A percentile compares a stretch with the other conserved stretches of the same genome.
phyloP scores from a whole-genome alignment of 371 early-diverging fungal genomes.

The Neoconidiobolus thromboides region DNA sequence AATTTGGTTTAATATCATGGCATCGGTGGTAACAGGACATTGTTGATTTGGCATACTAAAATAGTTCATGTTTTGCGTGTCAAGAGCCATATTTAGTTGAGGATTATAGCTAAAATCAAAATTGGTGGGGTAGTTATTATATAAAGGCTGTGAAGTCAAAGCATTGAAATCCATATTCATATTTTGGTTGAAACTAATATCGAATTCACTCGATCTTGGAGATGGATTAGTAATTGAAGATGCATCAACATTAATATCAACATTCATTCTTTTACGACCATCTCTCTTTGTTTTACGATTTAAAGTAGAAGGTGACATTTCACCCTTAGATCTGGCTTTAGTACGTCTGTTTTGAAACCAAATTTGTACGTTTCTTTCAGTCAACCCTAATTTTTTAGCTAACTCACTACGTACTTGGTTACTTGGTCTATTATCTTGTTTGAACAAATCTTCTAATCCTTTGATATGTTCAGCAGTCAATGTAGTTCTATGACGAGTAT shows the following conservation, averaged over 20 bases:
- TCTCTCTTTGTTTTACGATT: background rate
- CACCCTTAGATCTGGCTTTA: conserved; percentile 9
- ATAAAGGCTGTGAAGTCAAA: too few relatives aligned
- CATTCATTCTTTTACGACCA: background rate
- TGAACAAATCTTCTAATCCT: conserved; percentile 43
- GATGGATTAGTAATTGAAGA: background rate
- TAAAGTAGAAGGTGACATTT: background rate
- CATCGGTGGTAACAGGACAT: too few relatives aligned
- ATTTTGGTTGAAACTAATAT: too few relatives aligned
- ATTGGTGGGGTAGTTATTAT: too few relatives aligned
- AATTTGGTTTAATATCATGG: too few relatives aligned
- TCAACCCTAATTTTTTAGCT: conserved; percentile 11
- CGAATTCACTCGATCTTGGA: background rate
- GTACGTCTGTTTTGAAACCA: conserved; percentile 16
- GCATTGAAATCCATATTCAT: too few relatives aligned
- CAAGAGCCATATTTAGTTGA: too few relatives aligned
- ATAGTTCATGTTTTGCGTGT: too few relatives aligned
- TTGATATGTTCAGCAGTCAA: background rate
- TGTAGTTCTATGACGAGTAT: background rate
- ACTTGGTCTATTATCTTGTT: conserved; percentile 44
- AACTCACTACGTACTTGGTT: conserved; percentile 20
- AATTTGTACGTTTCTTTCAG: conserved; percentile 14
- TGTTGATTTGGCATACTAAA: too few relatives aligned
- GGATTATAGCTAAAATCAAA: too few relatives aligned
- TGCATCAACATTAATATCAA: background rate